Conservation (phyloP, 805 yeast genomes). For the Kazachstania bromeliacearum region DNA sequence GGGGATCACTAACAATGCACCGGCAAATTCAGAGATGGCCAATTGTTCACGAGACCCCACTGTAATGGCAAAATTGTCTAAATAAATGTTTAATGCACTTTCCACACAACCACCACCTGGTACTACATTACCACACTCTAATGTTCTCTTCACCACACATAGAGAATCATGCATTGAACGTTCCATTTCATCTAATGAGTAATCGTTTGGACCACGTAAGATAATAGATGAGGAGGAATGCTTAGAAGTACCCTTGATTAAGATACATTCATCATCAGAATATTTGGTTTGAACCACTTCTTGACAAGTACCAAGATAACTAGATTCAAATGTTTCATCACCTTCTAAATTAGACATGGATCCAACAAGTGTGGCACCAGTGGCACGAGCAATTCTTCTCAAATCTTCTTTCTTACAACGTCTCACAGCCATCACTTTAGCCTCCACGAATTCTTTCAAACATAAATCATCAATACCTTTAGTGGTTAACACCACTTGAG, state of each 20-base stretch:
- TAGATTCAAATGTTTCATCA: slow-evolving; percentile 81
- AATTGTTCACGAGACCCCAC: slow-evolving; percentile 96
- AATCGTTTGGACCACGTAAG: slow-evolving; percentile 92
- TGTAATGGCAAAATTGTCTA: slow-evolving; percentile 95
- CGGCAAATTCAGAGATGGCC: slow-evolving; percentile 96
- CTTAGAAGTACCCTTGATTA: slow-evolving; percentile 79
- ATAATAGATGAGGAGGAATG: slow-evolving; percentile 88
- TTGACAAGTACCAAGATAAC: slow-evolving; percentile 81
- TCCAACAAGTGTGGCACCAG: slow-evolving; percentile 87
- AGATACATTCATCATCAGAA: slow-evolving; percentile 94
- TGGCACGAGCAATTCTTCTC: slow-evolving; percentile 93
- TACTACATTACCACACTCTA: slow-evolving; percentile 88
- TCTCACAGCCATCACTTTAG: slow-evolving; percentile 90
- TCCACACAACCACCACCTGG: slow-evolving; percentile 99
- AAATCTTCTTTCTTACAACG: slow-evolving; percentile 95
- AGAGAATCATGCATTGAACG: slow-evolving; percentile 92
- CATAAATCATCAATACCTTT: slow-evolving; percentile 93
- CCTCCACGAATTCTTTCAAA: slow-evolving; percentile 82
- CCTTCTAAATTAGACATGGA: slow-evolving; percentile 92
- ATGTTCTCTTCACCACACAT: slow-evolving; percentile 88
- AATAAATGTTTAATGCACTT: slow-evolving; percentile 84
- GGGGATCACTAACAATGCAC: slow-evolving; percentile 82
- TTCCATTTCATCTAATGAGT: slow-evolving; percentile 96
- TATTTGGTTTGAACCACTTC: slow-evolving; percentile 84
- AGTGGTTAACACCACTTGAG: slow-evolving; percentile 85